Percentiles rank a stretch among this genome's conserved stretches.
Evolutionary conservation across 768 basidiomycete species (phyloP).

Genomic region (Trametes cingulata): DNA sequence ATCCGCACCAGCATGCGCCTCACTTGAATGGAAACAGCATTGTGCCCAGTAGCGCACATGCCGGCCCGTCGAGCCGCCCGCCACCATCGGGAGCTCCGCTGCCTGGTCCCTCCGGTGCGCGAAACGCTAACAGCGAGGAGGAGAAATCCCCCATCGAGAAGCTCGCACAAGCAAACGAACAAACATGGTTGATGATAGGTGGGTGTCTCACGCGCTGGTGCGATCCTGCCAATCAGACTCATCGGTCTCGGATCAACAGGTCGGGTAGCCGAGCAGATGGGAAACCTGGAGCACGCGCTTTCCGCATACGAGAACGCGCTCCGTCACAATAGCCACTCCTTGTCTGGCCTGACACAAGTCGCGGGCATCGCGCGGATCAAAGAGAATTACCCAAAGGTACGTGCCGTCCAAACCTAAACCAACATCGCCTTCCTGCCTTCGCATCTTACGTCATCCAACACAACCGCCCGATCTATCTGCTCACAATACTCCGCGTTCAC

Average conservation of each 20-base stretch:
- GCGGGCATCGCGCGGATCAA: constrained; percentile 96
- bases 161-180: constrained; percentile 84
- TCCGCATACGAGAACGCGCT: constrained; percentile 94
- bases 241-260: constrained; percentile 52
- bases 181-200: constrained; percentile 96
- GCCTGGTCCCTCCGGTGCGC: constrained; percentile 29
- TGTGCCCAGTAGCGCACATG: constrained; percentile 44
- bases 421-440: constrained; percentile 2
- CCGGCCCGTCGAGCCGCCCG: constrained; percentile 41
- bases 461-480: constrained; percentile 19
- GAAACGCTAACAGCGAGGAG: constrained; percentile 44
- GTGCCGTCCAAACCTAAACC: constrained; percentile 27
- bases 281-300: constrained; percentile 89
- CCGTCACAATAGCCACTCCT: constrained; percentile 90
- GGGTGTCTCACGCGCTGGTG: constrained; percentile 27
- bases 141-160: constrained; percentile 59
- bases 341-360: constrained; percentile 89
- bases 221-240: constrained; percentile 25
- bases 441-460: constrained; percentile 23
- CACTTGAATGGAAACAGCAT: constrained; percentile 58
- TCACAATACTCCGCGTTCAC: constrained; percentile 28
- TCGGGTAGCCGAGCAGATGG: constrained; percentile 93
- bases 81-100: constrained; percentile 24
- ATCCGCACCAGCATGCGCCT: constrained; percentile 38
- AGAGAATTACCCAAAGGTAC: constrained; percentile 94